Evolutionary conservation across 1,284 basidiomycete genomes (phyloP).

Genomic region (Anthracocystis setariae): DNA sequence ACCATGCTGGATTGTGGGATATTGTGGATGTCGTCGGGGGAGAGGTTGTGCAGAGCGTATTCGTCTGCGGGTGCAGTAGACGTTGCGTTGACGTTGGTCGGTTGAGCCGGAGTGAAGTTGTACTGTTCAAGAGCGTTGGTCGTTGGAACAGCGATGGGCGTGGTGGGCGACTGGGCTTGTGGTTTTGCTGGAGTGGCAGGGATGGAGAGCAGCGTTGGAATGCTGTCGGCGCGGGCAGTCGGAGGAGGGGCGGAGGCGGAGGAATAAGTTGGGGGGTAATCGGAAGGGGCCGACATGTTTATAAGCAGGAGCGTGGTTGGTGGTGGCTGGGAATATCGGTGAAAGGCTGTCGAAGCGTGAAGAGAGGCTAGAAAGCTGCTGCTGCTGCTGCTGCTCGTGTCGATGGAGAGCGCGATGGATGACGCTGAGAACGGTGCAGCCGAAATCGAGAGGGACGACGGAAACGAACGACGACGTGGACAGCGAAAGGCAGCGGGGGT

Average conservation of each 20-base stretch:
- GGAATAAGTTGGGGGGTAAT: slow-evolving; percentile 3
- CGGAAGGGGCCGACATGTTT: slow-evolving; percentile 20
- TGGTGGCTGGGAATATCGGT: not conserved
- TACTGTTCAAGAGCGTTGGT: slow-evolving; percentile 8
- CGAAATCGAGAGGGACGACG: not conserved
- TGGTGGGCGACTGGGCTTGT: slow-evolving; percentile 25
- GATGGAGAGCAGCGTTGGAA: slow-evolving; percentile 21
- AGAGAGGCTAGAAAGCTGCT: not conserved
- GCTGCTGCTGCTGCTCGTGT: not conserved
- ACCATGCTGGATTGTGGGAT: slow-evolving; percentile 24
- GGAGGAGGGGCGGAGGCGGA: slow-evolving; percentile 4
- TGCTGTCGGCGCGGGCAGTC: not conserved
- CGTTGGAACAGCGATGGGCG: slow-evolving; percentile 11
- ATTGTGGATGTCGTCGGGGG: slow-evolving; percentile 12
- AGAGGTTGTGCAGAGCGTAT: slow-evolving; percentile 22
- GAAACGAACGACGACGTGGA: too few relatives aligned
- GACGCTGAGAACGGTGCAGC: not conserved
- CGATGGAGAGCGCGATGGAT: not conserved
- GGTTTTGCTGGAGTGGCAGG: slow-evolving; percentile 6
- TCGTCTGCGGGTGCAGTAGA: slow-evolving; percentile 10
- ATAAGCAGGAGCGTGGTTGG: not conserved
- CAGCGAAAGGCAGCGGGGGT: too few relatives aligned
- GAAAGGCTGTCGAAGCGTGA: not conserved
- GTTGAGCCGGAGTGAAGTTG: slow-evolving; percentile 2
- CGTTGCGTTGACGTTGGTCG: slow-evolving; percentile 8